These are phyloP conservation scores for Diaporthe nobilis DNA, from an alignment of 2,329 filamentous ascomycete genomes.

Conservation along the genomic window DNA sequence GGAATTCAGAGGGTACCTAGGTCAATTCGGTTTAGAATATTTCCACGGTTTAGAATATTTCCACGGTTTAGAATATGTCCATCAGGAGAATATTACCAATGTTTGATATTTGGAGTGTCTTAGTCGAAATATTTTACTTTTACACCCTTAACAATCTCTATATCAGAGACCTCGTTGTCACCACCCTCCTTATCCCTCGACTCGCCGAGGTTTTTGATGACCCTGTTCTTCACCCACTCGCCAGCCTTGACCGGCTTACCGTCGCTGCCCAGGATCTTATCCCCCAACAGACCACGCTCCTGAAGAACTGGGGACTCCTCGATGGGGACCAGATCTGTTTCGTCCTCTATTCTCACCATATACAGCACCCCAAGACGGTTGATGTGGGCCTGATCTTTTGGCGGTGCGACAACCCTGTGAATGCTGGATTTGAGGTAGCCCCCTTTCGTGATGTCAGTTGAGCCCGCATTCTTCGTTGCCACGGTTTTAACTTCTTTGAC, in stretches of 20 bases:
- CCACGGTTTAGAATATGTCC: too few species aligned
- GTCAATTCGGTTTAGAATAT: too few species aligned
- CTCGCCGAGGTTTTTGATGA: conserved; percentile 45
- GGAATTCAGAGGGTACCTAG: too few species aligned
- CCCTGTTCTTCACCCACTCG: conserved; percentile 49
- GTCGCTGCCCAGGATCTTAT: conserved; percentile 41
- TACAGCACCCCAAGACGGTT: conserved; percentile 61
- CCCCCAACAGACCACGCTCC: conserved; percentile 47
- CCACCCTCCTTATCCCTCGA: conserved; percentile 33
- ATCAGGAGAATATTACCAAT: too few species aligned
- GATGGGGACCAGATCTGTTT: conserved; percentile 49
- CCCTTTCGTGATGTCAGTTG: conserved; percentile 23
- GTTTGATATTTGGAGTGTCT: too few species aligned
- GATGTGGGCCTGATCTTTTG: conserved; percentile 53
- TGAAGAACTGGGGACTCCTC: conserved; percentile 50
- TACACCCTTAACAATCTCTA: conserved; percentile 42
- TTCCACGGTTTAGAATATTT: too few species aligned
- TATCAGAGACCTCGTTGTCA: conserved; percentile 41
- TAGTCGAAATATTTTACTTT: conserved; percentile 42
- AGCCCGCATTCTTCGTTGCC: too few species aligned
- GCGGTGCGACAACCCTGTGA: conserved; percentile 52
- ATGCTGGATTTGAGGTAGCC: conserved; percentile 55
- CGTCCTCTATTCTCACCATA: conserved; percentile 58
- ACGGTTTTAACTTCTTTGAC: not conserved
- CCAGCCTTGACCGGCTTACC: conserved; percentile 48